phyloP scores from a whole-genome alignment of 805 yeast species.

The Lipomyces lipofer region DNA sequence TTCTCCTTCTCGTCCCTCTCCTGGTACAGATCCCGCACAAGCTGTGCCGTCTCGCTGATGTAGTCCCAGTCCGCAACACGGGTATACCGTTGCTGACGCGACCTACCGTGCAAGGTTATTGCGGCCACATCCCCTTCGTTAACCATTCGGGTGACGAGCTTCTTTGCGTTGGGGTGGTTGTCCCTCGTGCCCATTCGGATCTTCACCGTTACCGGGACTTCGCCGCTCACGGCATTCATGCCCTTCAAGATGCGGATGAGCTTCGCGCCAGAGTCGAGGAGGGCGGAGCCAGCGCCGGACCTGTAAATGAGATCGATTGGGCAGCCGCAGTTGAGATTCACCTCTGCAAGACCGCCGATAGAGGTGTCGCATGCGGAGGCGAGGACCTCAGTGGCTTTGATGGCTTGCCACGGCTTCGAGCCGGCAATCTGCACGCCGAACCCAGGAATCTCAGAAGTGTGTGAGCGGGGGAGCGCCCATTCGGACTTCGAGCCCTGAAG shows the following conservation, averaged over 20 bases:
- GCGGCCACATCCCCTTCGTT: constrained; percentile 83
- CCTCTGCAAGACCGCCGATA: constrained; percentile 50
- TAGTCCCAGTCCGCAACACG: constrained; percentile 92
- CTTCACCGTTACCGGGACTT: constrained; percentile 87
- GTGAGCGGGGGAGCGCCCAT: constrained; percentile 97
- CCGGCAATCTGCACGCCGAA: constrained; percentile 95
- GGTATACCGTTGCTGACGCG: constrained; percentile 94
- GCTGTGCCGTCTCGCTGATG: constrained; percentile 67
- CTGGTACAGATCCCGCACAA: constrained; percentile 52
- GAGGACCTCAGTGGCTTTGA: constrained; percentile 85
- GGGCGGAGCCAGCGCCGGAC: constrained; percentile 94
- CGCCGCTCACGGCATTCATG: constrained; percentile 88
- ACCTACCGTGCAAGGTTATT: constrained; percentile 91
- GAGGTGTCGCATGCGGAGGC: constrained; percentile 44
- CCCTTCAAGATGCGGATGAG: constrained; percentile 75
- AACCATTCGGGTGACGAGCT: constrained; percentile 68
- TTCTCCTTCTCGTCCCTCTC: constrained; percentile 54
- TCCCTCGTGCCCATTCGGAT: constrained; percentile 90
- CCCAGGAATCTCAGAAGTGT: constrained; percentile 54
- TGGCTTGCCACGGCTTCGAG: constrained; percentile 88
- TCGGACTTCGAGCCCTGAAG: constrained; percentile 89
- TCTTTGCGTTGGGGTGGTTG: constrained; percentile 81
- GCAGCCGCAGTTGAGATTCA: constrained; percentile 94
- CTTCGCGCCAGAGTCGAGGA: constrained; percentile 85
- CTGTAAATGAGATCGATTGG: constrained; percentile 94